Conservation (phyloP, 2,329 filamentous ascomycete genomes). For the Didymellaceae sp. region DNA sequence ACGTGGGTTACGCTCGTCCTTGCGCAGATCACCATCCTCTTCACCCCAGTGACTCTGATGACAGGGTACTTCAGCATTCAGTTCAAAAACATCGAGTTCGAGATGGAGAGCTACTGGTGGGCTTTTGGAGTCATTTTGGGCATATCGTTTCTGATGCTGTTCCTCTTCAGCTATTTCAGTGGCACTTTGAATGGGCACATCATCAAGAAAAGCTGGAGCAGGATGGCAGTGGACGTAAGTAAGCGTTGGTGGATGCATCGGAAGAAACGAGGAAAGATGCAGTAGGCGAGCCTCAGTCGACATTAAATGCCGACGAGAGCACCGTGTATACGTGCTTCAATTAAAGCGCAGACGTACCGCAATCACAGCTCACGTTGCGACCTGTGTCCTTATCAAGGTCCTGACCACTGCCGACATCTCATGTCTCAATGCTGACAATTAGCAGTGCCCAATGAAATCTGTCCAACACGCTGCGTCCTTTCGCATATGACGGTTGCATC, state of each 20-base stretch:
- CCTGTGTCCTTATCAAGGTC: no score
- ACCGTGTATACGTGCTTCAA: not conserved
- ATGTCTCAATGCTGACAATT: conserved; percentile 7
- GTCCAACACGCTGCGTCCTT: not conserved
- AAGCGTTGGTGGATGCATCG: conserved; percentile 34
- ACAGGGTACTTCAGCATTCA: conserved; percentile 76
- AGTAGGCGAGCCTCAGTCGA: conserved; percentile 5
- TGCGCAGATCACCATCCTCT: conserved; percentile 76
- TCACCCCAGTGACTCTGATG: conserved; percentile 77
- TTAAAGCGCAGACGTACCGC: not conserved
- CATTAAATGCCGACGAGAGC: not conserved
- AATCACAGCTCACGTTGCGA: not conserved
- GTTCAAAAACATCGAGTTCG: conserved; percentile 67
- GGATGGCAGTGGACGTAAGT: conserved; percentile 36
- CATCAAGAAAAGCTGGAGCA: conserved; percentile 54
- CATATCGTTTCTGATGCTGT: conserved; percentile 64
- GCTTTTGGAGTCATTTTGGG: conserved; percentile 69
- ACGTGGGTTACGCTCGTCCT: conserved; percentile 75
- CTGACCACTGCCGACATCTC: not conserved
- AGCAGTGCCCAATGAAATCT: not conserved
- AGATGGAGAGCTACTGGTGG: conserved; percentile 69
- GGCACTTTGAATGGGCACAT: conserved; percentile 62
- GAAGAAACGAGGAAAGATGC: conserved; percentile 29
- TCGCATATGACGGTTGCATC: conserved; percentile 4
- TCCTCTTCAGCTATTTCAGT: conserved; percentile 63